Evolutionary conservation across 2,329 filamentous ascomycete genomes (phyloP).

Genomic region (Clonostachys rhizophaga): DNA sequence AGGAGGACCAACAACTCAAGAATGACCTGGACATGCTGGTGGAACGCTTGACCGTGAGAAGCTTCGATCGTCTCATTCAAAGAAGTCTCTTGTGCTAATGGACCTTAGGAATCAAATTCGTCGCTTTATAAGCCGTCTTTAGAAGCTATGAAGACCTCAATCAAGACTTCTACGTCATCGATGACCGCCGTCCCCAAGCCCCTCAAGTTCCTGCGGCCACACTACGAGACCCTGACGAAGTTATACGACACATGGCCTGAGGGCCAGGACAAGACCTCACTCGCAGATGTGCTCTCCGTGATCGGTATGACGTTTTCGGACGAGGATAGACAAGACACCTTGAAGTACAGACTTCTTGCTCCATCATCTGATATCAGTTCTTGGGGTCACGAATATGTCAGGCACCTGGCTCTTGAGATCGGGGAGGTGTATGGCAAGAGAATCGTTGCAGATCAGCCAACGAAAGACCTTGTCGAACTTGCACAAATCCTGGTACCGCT

Average conservation of each 20-base stretch:
- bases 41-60: conserved; percentile 77
- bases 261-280: conserved; percentile 78
- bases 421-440: conserved; percentile 90
- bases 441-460: conserved; percentile 77
- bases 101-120: conserved; percentile 67
- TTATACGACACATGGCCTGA: conserved; percentile 86
- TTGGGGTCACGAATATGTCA: conserved; percentile 98
- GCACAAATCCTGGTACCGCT: conserved; percentile 83
- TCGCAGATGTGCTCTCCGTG: conserved; percentile 94
- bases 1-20: conserved; percentile 98
- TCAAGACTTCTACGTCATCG: conserved; percentile 98
- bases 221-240: conserved; percentile 86
- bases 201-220: conserved; percentile 93
- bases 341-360: conserved; percentile 90
- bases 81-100: neutral
- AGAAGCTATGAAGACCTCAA: conserved; percentile 95
- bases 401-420: conserved; percentile 92
- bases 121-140: conserved; percentile 88
- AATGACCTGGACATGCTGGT: conserved; percentile 97
- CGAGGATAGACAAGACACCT: conserved; percentile 89
- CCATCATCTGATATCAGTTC: conserved; percentile 90
- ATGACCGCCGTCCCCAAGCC: conserved; percentile 99
- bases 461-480: conserved; percentile 80
- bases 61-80: neutral
- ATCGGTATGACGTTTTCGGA: conserved; percentile 99